Percentiles rank a stretch among this genome's conserved stretches.
Evolutionary conservation across 2,329 filamentous ascomycete species (phyloP).

Genomic region (Fusarium sp.): DNA sequence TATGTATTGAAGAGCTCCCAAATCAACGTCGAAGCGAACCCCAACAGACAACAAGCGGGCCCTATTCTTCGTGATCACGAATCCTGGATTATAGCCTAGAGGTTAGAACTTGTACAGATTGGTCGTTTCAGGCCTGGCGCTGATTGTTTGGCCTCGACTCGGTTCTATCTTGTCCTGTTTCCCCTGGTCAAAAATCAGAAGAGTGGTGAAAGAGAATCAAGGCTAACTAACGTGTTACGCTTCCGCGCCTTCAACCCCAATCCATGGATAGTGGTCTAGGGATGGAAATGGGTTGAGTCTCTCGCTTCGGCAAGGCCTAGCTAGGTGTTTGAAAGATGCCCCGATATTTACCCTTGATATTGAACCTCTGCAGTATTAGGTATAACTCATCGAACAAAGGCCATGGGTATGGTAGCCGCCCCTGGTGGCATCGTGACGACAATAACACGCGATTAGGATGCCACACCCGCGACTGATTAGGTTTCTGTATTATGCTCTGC

Average conservation of each 20-base stretch:
- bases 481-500: constrained; percentile 41
- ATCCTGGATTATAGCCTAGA: constrained; percentile 21
- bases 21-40: constrained; percentile 26
- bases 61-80: constrained; percentile 19
- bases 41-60: constrained; percentile 29
- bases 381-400: constrained; percentile 14
- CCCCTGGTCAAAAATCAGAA: constrained; percentile 21
- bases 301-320: constrained; percentile 26
- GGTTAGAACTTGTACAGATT: constrained; percentile 32
- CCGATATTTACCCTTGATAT: constrained; percentile 10
- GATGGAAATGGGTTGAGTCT: constrained; percentile 24
- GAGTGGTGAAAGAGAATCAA: constrained; percentile 11
- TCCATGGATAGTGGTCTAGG: constrained; percentile 23
- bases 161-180: constrained; percentile 16
- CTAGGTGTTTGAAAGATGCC: constrained; percentile 20
- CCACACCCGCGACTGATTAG: constrained; percentile 44
- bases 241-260: constrained; percentile 30
- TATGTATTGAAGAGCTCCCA: constrained; percentile 19
- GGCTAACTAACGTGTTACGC: constrained; percentile 32
- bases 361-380: constrained; percentile 7
- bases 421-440: constrained; percentile 43
- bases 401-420: constrained; percentile 28
- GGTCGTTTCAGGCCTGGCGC: constrained; percentile 30
- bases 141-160: constrained; percentile 30
- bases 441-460: constrained; percentile 46